Base-by-base conservation (phyloP, 768 basidiomycete species). In the Lyophyllum atratum region DNA sequence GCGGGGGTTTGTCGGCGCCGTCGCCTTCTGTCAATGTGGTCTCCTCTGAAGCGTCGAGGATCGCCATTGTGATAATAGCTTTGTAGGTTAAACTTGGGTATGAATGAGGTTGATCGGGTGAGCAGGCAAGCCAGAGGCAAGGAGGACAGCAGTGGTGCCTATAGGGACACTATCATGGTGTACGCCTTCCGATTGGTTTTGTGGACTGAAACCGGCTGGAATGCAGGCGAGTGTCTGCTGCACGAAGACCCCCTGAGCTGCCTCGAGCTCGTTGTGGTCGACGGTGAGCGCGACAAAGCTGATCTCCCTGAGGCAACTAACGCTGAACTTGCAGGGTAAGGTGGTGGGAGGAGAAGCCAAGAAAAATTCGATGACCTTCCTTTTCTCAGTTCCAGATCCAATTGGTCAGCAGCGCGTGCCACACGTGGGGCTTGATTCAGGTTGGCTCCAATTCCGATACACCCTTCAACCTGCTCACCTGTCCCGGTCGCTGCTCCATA, bases 1-100 rank as follows among this genome's bases (percentile, higher is more conserved):
- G 77, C 61, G 83, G 80, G 25, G 84, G 84, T 74, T 82, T 85
- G 70, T 87, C 86, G 65, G 83, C 74, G 55, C 80, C 76, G 59
- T 87, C 86, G 56, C 78, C 76, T 59, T 86, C 85, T 49, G 79
- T 70, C 63, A 80, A 79, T 25, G 82, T 65, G 37, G 83, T 71
- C 59, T 76, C 76, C 59, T 83, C 83, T 65, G 80, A 75, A 52
- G 80, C 72, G 62, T 79, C 76, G 60, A 71, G 75, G 59, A 73
- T 71, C 64, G 73, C 72, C 80, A 83, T 82, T 57, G 54, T 59
- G 61, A 61, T 58, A 56, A 65, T 62, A 66, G 66, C 46, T 62
- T 62, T 56, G 53, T 61, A 53, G 62, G 59, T 63, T 53, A 62
- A 58, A 64, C 63, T 55, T 58, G 66, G 64, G 64, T 67, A 70